phyloP scores from a whole-genome alignment of 345 rosid genomes.

The Hevea brasiliensis region DNA sequence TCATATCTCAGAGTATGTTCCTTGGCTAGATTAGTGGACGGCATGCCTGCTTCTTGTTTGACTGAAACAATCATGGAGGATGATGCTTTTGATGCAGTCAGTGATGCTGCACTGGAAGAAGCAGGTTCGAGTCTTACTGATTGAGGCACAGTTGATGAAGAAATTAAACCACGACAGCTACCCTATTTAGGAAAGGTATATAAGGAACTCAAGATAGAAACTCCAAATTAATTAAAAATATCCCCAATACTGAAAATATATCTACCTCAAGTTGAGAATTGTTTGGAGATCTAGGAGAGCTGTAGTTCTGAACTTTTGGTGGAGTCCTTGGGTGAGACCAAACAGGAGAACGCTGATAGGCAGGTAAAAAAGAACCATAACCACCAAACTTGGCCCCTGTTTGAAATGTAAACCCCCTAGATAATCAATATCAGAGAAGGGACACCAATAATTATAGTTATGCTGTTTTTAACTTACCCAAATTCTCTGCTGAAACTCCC shows the following conservation, averaged over 20 bases:
- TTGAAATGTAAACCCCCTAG: conserved; percentile 31
- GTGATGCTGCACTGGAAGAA: conserved; percentile 27
- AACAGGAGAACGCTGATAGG: conserved; percentile 76
- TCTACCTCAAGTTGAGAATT: conserved; percentile 63
- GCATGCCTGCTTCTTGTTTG: conserved; percentile 42
- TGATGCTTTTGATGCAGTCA: conserved; percentile 41
- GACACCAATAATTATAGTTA: conserved; percentile 33
- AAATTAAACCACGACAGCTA: conserved; percentile 38
- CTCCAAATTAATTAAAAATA: conserved; percentile 18
- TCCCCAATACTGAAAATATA: conserved; percentile 1
- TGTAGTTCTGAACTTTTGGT: conserved; percentile 45
- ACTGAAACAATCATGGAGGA: conserved; percentile 35
- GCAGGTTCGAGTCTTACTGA: conserved; percentile 46
- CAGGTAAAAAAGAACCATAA: conserved; percentile 91
- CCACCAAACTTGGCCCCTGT: conserved; percentile 96
- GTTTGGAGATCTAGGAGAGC: conserved; percentile 59
- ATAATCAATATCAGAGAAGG: conserved; percentile 26
- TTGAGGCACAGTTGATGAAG: conserved; percentile 42
- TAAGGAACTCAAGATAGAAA: conserved; percentile 18
- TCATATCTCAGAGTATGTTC: conserved; percentile 40
- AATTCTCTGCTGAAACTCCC: conserved; percentile 87
- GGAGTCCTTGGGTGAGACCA: conserved; percentile 63
- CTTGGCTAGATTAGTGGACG: conserved; percentile 36
- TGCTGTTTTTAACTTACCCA: conserved; percentile 62
- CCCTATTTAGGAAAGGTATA: conserved; percentile 46